A percentile compares a stretch with the other conserved stretches of the same genome.
Conservation (phyloP, 139 green algal genomes). For the Astrephomene gubernaculifera region DNA sequence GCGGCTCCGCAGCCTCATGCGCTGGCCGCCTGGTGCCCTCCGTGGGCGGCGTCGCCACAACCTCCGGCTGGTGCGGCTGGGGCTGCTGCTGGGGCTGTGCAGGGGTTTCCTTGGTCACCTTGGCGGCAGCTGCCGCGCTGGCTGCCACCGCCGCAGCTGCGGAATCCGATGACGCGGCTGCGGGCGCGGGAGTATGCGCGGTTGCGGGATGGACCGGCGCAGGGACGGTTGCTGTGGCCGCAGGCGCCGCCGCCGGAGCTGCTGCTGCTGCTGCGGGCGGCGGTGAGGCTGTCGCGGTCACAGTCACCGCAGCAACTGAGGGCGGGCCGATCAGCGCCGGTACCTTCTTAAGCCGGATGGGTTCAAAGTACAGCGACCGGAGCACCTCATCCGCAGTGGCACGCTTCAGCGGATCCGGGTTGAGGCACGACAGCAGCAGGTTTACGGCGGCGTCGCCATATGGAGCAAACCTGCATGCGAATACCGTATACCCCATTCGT, state of each 20-base stretch:
- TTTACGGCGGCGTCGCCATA: conserved; percentile 22
- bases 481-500: too few species aligned
- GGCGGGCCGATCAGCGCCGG: conserved; percentile 5
- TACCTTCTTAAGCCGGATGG: conserved; percentile 7
- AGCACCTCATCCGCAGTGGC: conserved; percentile 41
- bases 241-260: neutral
- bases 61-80: neutral
- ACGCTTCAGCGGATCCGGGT: conserved; percentile 42
- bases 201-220: neutral
- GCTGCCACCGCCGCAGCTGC: neutral
- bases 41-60: neutral
- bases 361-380: conserved; percentile 28
- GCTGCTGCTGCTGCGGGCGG: neutral
- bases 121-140: neutral
- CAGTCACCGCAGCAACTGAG: neutral
- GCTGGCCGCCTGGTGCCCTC: neutral
- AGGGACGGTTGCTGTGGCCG: neutral
- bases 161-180: neutral
- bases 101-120: neutral
- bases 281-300: neutral
- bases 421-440: conserved; percentile 29
- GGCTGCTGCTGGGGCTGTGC: neutral
- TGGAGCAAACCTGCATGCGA: conserved; percentile 7
- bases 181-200: neutral
- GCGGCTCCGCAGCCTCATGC: conserved; percentile 15